phyloP scores from a whole-genome alignment of 2,329 filamentous ascomycete species.

The Aureobasidium lini region DNA sequence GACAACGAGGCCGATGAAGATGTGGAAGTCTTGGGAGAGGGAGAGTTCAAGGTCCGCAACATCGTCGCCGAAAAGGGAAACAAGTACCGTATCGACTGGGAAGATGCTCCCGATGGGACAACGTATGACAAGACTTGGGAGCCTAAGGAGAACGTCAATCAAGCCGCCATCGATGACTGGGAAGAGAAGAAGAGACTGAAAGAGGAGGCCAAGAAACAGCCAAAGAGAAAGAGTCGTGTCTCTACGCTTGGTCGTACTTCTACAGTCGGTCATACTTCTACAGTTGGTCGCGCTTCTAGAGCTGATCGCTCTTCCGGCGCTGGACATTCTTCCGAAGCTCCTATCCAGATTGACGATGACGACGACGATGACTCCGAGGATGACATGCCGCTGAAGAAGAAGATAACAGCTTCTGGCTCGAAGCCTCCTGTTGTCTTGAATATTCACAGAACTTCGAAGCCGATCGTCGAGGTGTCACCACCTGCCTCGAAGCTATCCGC shows the following conservation, averaged over 20 bases:
- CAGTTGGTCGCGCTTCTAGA: background rate
- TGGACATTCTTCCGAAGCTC: constrained; percentile 3
- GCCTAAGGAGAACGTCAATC: constrained; percentile 30
- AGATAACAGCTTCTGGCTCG: background rate
- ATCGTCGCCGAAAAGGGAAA: constrained; percentile 29
- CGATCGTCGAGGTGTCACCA: background rate
- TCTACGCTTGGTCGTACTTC: constrained; percentile 3
- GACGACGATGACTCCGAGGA: background rate
- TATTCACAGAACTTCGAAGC: background rate
- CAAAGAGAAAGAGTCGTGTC: background rate
- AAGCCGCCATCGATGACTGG: constrained; percentile 31
- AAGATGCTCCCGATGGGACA: constrained; percentile 40
- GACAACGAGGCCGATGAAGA: background rate
- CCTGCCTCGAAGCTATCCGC: background rate
- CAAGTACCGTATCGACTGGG: constrained; percentile 53
- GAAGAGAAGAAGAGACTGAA: constrained; percentile 21
- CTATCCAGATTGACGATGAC: background rate
- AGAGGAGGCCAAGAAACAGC: constrained; percentile 7
- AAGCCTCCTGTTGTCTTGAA: background rate
- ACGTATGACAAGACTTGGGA: constrained; percentile 48
- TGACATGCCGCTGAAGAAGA: background rate
- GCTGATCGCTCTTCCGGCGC: background rate
- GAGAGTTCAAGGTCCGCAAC: constrained; percentile 19
- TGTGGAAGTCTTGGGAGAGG: constrained; percentile 5
- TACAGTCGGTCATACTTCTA: constrained; percentile 13